Conservation (phyloP, 495 filamentous ascomycete species). For the Lasiosphaeria miniovina region DNA sequence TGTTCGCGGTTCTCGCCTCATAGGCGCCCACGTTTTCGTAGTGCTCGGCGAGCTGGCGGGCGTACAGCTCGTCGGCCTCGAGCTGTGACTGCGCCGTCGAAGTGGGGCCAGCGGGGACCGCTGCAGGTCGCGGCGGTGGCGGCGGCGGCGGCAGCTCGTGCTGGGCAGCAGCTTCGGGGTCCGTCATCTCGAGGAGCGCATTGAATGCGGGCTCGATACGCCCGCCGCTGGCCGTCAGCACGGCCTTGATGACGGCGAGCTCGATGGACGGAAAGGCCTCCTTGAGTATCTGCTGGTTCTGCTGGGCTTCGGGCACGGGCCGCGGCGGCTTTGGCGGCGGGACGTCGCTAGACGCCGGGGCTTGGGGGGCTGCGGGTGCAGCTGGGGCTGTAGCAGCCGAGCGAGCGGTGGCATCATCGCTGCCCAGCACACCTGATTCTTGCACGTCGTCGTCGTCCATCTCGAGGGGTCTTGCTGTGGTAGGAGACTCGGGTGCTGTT, state of each 20-base stretch:
- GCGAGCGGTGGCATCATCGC: slow-evolving; percentile 34
- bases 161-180: slow-evolving; percentile 67
- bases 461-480: slow-evolving; percentile 76
- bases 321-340: slow-evolving; percentile 86
- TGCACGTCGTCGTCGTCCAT: slow-evolving; percentile 82
- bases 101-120: slow-evolving; percentile 37
- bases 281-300: slow-evolving; percentile 82
- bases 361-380: slow-evolving; percentile 18
- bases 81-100: slow-evolving; percentile 72
- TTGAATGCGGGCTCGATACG: slow-evolving; percentile 94
- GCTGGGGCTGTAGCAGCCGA: slow-evolving; percentile 36
- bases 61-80: slow-evolving; percentile 89
- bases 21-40: slow-evolving; percentile 64
- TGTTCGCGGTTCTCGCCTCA: slow-evolving; percentile 47
- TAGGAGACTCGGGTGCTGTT: slow-evolving; percentile 68
- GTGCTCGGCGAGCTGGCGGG: slow-evolving; percentile 88
- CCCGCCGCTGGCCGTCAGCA: slow-evolving; percentile 80
- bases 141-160: slow-evolving; percentile 62
- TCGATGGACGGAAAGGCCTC: slow-evolving; percentile 94
- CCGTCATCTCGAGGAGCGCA: slow-evolving; percentile 91
- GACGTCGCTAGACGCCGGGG: slow-evolving; percentile 43
- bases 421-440: slow-evolving; percentile 52
- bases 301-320: slow-evolving; percentile 73
- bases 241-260: slow-evolving; percentile 75
- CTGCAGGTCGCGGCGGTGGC: slow-evolving; percentile 64